Percentiles rank a stretch among this genome's conserved stretches.
Evolutionary conservation across 768 basidiomycete species (phyloP).

Genomic region (Hygrophorus russula): DNA sequence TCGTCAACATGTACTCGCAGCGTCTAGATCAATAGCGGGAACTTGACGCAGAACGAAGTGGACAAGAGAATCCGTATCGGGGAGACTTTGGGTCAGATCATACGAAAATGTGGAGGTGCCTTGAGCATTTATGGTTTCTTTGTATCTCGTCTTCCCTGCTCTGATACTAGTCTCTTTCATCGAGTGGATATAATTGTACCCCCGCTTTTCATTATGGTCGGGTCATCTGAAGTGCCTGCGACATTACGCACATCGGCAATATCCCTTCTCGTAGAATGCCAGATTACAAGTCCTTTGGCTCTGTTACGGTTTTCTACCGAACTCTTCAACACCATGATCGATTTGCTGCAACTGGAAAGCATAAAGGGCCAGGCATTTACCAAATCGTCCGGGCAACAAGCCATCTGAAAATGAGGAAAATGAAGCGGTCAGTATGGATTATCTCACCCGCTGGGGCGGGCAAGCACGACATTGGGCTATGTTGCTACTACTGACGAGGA

Average conservation of each 20-base stretch:
- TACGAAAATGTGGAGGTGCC: slow-evolving; percentile 60
- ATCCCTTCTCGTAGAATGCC: slow-evolving; percentile 63
- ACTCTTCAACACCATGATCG: slow-evolving; percentile 57
- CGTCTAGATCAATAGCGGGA: slow-evolving; percentile 36
- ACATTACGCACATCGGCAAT: slow-evolving; percentile 52
- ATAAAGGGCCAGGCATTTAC: slow-evolving; percentile 18
- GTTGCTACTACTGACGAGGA: slow-evolving; percentile 66
- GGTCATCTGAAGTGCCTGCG: slow-evolving; percentile 51
- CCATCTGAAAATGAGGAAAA: slow-evolving; percentile 4
- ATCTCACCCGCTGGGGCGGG: slow-evolving; percentile 44
- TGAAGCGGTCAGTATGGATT: slow-evolving; percentile 34
- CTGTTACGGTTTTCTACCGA: slow-evolving; percentile 52
- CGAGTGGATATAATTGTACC: slow-evolving; percentile 67
- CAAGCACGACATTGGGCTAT: slow-evolving; percentile 55
- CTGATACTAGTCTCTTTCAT: slow-evolving; percentile 2
- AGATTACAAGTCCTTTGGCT: slow-evolving; percentile 50
- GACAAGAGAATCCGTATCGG: slow-evolving; percentile 70
- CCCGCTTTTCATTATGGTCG: slow-evolving; percentile 51
- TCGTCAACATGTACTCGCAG: slow-evolving; percentile 58
- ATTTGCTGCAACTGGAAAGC: slow-evolving; percentile 62
- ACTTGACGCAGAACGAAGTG: slow-evolving; percentile 48
- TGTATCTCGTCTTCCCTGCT: not conserved
- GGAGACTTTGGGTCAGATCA: slow-evolving; percentile 73
- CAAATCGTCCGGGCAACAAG: slow-evolving; percentile 4
- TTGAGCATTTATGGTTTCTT: slow-evolving; percentile 41